phyloP scores from a whole-genome alignment of 331 rosid genomes.

The Cydonia oblonga region DNA sequence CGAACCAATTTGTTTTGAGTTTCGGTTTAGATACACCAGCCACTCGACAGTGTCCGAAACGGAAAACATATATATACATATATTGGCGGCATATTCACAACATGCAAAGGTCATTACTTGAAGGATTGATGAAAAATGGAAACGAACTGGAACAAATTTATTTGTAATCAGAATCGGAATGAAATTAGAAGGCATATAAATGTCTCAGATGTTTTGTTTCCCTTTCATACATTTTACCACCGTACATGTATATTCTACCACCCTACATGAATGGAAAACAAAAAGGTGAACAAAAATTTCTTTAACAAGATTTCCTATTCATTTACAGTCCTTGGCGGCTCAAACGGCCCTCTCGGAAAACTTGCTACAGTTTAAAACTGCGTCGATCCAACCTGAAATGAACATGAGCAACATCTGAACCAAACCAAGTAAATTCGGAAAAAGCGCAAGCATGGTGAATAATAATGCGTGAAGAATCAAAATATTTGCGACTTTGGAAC shows the following conservation, averaged over 20 bases:
- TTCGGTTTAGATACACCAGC: no score
- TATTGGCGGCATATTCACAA: no score
- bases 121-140: background rate
- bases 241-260: conserved; percentile 20
- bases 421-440: background rate
- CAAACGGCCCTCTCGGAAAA: conserved; percentile 1
- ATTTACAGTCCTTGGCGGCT: conserved; percentile 51
- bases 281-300: no score
- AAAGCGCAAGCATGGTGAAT: background rate
- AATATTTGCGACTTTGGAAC: background rate
- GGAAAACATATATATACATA: no score
- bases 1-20: no score
- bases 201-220: conserved; percentile 6
- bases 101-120: background rate
- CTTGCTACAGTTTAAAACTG: conserved; percentile 47
- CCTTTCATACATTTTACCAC: conserved; percentile 4
- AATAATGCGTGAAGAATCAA: background rate
- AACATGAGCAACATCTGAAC: conserved; percentile 13
- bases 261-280: no score
- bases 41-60: no score
- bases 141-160: background rate
- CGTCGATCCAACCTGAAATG: conserved; percentile 28
- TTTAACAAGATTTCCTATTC: no score
- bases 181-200: background rate
- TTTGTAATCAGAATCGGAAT: background rate